A percentile compares a stretch with the other conserved stretches of the same genome.
These are phyloP conservation scores for Simmondsia chinensis DNA, from an alignment of 148 eudicot genomes.

Conservation along the genomic window DNA sequence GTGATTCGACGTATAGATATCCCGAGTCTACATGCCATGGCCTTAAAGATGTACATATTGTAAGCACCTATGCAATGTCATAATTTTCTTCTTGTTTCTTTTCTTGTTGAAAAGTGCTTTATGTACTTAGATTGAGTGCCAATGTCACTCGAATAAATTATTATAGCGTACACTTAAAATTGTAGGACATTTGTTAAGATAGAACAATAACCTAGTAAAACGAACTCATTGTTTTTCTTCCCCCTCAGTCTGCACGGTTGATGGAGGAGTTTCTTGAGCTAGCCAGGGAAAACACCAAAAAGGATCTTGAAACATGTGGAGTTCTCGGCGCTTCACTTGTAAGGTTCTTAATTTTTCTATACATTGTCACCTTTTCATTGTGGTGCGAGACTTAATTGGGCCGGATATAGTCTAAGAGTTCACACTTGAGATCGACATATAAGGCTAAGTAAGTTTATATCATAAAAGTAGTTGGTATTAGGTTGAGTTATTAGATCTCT, in stretches of 20 bases:
- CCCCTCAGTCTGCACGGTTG: constrained; percentile 40
- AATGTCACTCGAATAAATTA: no score
- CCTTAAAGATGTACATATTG: constrained; percentile 48
- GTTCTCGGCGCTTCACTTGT: constrained; percentile 79
- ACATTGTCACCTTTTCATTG: neutral
- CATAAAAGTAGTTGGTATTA: no score
- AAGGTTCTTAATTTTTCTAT: constrained; percentile 15
- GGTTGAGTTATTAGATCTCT: no score
- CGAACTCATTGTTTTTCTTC: neutral
- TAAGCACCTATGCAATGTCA: constrained; percentile 21
- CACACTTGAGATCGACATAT: no score
- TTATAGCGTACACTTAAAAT: no score
- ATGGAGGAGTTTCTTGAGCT: constrained; percentile 51
- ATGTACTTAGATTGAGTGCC: no score
- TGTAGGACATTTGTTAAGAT: no score
- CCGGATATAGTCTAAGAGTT: no score
- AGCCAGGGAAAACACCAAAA: constrained; percentile 48
- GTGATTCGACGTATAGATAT: constrained; percentile 17
- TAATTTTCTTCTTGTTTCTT: neutral
- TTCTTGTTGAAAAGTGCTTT: neutral
- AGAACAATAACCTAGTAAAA: no score
- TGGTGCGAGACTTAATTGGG: no score
- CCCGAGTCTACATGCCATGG: constrained; percentile 20
- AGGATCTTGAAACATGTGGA: constrained; percentile 83
- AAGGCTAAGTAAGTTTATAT: no score